Evolutionary conservation across 2,329 filamentous ascomycete genomes (phyloP).

Genomic region (Ambrosiella beaveri): DNA sequence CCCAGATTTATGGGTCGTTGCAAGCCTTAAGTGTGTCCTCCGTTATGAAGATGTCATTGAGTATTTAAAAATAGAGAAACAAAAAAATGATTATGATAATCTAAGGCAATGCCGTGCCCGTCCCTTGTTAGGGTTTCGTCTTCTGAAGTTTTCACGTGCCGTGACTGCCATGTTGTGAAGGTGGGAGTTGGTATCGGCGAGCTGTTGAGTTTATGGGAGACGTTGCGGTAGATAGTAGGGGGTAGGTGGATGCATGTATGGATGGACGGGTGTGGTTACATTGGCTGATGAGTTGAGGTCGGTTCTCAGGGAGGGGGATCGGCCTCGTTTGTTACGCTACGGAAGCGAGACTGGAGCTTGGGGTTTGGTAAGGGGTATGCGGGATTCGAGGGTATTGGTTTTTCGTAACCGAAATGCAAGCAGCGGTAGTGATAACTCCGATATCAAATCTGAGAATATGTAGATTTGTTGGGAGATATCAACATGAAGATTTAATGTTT

Average conservation of each 20-base stretch:
- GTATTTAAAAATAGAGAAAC: too few relatives aligned
- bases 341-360: background rate
- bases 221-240: background rate
- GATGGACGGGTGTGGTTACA: too few relatives aligned
- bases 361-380: background rate
- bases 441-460: too few relatives aligned
- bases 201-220: too few relatives aligned
- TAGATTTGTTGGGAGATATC: too few relatives aligned
- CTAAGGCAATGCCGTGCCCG: too few relatives aligned
- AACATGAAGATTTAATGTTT: too few relatives aligned
- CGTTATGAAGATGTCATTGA: background rate
- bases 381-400: background rate
- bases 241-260: background rate
- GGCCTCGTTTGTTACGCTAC: conserved; percentile 1
- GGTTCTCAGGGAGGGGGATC: background rate
- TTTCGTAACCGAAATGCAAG: background rate
- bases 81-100: too few relatives aligned
- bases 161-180: background rate
- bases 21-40: conserved; percentile 39
- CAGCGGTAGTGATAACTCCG: too few relatives aligned
- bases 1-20: conserved; percentile 67
- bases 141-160: background rate
- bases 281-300: background rate
- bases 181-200: background rate
- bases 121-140: background rate